Base-by-base conservation (phyloP, 768 basidiomycete species). In the Rhizopogon rudus region DNA sequence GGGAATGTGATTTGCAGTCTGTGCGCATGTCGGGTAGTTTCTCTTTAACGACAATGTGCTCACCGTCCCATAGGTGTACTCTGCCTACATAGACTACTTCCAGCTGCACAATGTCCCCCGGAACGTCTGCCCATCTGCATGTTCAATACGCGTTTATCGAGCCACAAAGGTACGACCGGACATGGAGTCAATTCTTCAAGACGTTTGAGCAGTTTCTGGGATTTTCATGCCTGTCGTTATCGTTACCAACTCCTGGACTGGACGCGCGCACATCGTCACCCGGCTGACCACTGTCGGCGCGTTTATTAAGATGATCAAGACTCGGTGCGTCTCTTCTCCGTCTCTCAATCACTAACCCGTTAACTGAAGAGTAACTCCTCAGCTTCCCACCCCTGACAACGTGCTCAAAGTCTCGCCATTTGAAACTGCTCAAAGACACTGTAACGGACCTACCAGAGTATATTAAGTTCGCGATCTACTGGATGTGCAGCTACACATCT, bases 271-370 rank as follows among this genome's bases (percentile, higher is more conserved):
- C 67, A 86, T 93, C 53, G 88, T 88, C 22, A 91, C 89, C n/a
- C 80, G 87, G 46, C 70, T 83, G 57, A 83, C 76, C 3, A 86
- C 86, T 33, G 76, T 93, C 46, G 78, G 80, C 5, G 84, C 88
- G 1, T 93, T 93, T 61, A 68, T 90, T 46, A 88, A 86, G 72
- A 93, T 92, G 90, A 84, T 93, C 63, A 88, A 88, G 72, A 88
- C 87, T 2, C 80, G 89, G 87, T 84, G 57, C 31, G 33, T 42
- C 53, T 43, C 17, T 29, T 33, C 51, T 48, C 20, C 52, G 44
- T 44, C 40, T 40, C 25, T 22, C 28, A 48, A 40, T 16, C 35
- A 25, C 39, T 44, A 13, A 28, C 22, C 13, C 13, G 13, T 33
- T 51, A 28, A 12, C 39, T 40, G 17, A 54, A 49, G 17, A 20